A percentile compares a stretch with the other conserved stretches of the same genome.
phyloP scores from a whole-genome alignment of 2,329 filamentous ascomycete genomes.

The Gnomoniopsis smithogilvyi region DNA sequence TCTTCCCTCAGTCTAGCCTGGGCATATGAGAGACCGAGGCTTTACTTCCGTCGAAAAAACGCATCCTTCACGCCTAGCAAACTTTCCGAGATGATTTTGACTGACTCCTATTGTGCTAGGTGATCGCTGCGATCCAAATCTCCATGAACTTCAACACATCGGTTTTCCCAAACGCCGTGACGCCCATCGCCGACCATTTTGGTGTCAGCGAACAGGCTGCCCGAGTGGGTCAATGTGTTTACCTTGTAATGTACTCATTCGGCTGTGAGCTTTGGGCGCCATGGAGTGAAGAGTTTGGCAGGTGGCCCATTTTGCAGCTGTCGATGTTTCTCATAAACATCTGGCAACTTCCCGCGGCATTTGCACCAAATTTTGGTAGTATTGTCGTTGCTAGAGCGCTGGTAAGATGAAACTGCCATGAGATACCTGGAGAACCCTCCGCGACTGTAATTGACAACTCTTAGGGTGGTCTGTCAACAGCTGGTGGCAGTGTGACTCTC shows the following conservation, averaged over 20 bases:
- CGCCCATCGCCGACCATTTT: constrained; percentile 41
- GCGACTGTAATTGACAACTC: background rate
- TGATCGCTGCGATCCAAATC: constrained; percentile 50
- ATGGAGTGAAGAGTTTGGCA: constrained; percentile 51
- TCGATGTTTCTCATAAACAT: constrained; percentile 51
- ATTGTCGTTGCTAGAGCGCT: constrained; percentile 41
- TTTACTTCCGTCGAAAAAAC: background rate
- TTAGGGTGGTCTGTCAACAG: constrained; percentile 54
- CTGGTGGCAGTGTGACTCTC: constrained; percentile 62
- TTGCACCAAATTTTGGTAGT: constrained; percentile 38
- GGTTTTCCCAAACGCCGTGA: constrained; percentile 48
- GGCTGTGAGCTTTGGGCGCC: constrained; percentile 51
- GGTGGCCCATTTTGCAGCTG: constrained; percentile 48
- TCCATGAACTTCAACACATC: constrained; percentile 57
- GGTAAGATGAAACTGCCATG: constrained; percentile 23
- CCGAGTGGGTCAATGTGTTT: constrained; percentile 44
- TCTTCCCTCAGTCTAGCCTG: no score
- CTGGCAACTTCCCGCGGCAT: constrained; percentile 45
- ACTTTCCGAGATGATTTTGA: background rate
- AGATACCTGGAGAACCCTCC: no score
- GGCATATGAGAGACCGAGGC: no score
- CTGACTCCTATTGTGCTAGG: background rate
- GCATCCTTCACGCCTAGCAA: background rate
- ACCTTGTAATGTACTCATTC: constrained; percentile 50
- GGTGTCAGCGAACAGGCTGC: constrained; percentile 42